Evolutionary conservation across 306 rosid genomes (phyloP), one percentile per base, ranked within the genome.

Genomic region (Lathyrus aphaca): DNA sequence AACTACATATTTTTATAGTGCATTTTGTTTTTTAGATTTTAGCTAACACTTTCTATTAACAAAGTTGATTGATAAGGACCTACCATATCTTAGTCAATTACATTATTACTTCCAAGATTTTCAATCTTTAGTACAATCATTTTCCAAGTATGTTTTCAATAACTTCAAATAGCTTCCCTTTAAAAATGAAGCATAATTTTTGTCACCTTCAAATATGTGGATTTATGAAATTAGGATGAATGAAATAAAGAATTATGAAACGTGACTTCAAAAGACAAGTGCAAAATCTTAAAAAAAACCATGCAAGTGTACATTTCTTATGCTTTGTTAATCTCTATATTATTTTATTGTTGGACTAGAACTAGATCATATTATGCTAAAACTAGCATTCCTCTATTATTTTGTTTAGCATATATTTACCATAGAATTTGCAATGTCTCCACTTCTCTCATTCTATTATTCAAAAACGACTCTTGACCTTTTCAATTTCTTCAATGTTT

Each of bases 361-460:
- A n/a, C n/a, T n/a, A n/a, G n/a, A n/a, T n/a, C n/a, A n/a, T 35
- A 6, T 35, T 35, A 35, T 6, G 39, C 10, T 35, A 35, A 35
- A 35, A 35, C 1, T 35, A 0, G 1, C 39, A 35, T 8, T 35
- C 39, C 39, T 7, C 10, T 35, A 8, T 35, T 35, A 35, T 35
- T 7, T 35, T 35, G 39, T 35, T 35, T 35, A 35, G 39, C 39
- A 35, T 35, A 7, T 35, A 7, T 7, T 35, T 35, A 7, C 42
- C 35, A 1, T 37, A 51, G 4, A 68, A 51, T 43, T 18, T 38
- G 23, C 19, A 29, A 46, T 19, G 5, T n/a, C 72, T 25, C 45
- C 74, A 15, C 18, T 40, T 40, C 46, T 70, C 44, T 56, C 44
- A 25, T 42, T 27, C 43, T 56, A 10, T 56, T 27, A 55, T 69